Conservation (phyloP, 108 stramenopile species). For the Cyclotella atomus region DNA sequence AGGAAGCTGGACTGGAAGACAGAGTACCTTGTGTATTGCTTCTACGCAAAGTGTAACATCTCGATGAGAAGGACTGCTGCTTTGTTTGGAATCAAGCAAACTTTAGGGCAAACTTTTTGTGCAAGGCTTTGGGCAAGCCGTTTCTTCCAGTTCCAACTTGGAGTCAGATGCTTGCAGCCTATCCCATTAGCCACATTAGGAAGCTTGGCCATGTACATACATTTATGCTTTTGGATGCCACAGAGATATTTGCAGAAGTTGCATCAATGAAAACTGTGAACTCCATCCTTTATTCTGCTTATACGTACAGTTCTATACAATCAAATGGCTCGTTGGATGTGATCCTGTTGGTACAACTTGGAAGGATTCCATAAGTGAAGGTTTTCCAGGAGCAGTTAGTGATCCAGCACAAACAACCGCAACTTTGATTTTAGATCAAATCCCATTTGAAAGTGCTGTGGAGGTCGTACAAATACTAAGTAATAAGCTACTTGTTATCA, state of each 20-base stretch:
- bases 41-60: slow-evolving; percentile 13
- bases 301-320: neutral
- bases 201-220: slow-evolving; percentile 18
- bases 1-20: slow-evolving; percentile 19
- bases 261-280: slow-evolving; percentile 21
- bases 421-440: neutral
- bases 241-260: slow-evolving; percentile 13
- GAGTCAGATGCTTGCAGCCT: slow-evolving; percentile 10
- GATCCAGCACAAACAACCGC: neutral
- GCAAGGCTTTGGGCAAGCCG: neutral
- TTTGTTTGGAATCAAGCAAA: slow-evolving; percentile 10
- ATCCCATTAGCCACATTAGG: slow-evolving; percentile 4
- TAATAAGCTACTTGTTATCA: too few relatives aligned
- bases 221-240: slow-evolving; percentile 17
- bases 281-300: neutral
- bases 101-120: slow-evolving; percentile 15
- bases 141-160: slow-evolving; percentile 18
- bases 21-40: slow-evolving; percentile 14
- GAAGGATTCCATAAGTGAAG: slow-evolving; percentile 1
- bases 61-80: slow-evolving; percentile 12
- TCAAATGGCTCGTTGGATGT: neutral
- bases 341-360: slow-evolving; percentile 4
- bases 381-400: slow-evolving; percentile 1
- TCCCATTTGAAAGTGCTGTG: neutral
- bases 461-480: neutral